phyloP scores from a whole-genome alignment of 1,284 basidiomycete species.

The Tilletia horrida region DNA sequence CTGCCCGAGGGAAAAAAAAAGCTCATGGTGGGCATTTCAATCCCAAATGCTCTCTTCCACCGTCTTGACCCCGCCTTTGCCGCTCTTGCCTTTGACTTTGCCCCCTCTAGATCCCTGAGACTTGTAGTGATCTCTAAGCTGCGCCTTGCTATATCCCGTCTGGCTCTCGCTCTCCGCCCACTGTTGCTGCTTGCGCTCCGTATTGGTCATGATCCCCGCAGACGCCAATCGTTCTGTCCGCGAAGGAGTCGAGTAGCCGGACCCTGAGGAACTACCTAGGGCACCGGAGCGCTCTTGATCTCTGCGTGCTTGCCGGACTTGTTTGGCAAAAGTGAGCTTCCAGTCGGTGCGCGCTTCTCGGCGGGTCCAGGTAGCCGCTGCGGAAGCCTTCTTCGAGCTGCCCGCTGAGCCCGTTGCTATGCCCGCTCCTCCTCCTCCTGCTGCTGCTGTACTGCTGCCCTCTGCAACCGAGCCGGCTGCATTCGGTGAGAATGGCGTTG shows the following conservation, averaged over 20 bases:
- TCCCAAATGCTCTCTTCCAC: conserved; percentile 46
- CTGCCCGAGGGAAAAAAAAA: too few species aligned
- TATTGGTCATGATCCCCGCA: conserved; percentile 36
- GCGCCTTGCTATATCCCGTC: conserved; percentile 33
- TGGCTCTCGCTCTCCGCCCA: conserved; percentile 33
- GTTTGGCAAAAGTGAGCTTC: conserved; percentile 37
- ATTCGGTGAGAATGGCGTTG: conserved; percentile 7
- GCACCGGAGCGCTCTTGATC: conserved; percentile 28
- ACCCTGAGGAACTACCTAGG: background rate
- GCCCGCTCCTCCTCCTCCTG: background rate
- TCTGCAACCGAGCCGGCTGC: background rate
- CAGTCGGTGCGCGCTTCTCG: conserved; percentile 48
- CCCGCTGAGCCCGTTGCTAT: background rate
- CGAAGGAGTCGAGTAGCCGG: conserved; percentile 34
- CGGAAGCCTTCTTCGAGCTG: conserved; percentile 10
- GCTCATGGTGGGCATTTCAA: conserved; percentile 24
- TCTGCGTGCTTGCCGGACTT: conserved; percentile 30
- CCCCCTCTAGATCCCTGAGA: conserved; percentile 38
- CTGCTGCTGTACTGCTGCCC: background rate
- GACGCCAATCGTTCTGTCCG: conserved; percentile 39
- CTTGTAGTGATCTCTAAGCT: conserved; percentile 49
- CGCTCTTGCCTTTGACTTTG: conserved; percentile 45
- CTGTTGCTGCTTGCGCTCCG: conserved; percentile 37
- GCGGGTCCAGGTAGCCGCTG: conserved; percentile 44
- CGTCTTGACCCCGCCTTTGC: conserved; percentile 46